These are phyloP conservation scores for Pythium dissotocum DNA, from an alignment of 352 stramenopile species.

Conservation along the genomic window DNA sequence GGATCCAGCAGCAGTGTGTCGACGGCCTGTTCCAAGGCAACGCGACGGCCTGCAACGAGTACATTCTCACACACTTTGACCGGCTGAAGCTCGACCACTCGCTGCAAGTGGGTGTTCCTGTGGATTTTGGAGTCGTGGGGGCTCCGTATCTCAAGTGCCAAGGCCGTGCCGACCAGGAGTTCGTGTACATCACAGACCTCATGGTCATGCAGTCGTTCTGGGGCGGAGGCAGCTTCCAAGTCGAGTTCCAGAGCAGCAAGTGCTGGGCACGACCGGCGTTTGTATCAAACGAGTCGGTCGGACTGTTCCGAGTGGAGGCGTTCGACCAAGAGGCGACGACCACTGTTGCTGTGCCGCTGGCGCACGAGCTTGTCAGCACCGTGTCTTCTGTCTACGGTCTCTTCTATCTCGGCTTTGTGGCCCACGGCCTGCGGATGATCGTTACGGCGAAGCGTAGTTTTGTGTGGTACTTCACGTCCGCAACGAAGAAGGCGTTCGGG, in stretches of 20 bases:
- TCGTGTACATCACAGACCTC: constrained; percentile 38
- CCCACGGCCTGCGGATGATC: constrained; percentile 11
- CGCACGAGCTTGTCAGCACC: constrained; percentile 22
- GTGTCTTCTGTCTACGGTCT: constrained; percentile 30
- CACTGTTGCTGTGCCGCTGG: constrained; percentile 14
- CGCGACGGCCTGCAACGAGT: constrained; percentile 25
- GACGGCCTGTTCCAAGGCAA: constrained; percentile 15
- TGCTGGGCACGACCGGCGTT: constrained; percentile 29
- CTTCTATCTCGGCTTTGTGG: constrained; percentile 33
- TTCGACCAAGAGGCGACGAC: constrained; percentile 20
- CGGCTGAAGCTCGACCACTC: constrained; percentile 18
- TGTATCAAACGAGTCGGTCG: constrained; percentile 10
- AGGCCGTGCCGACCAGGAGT: constrained; percentile 17
- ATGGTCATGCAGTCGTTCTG: constrained; percentile 37
- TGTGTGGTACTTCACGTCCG: constrained; percentile 24
- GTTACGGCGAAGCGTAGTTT: neutral
- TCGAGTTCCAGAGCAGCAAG: constrained; percentile 44
- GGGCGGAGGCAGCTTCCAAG: constrained; percentile 34
- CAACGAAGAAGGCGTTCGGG: neutral
- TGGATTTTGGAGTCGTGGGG: constrained; percentile 32
- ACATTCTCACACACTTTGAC: constrained; percentile 39
- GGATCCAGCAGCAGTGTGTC: constrained; percentile 23
- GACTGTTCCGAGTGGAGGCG: constrained; percentile 28
- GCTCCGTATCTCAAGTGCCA: constrained; percentile 34
- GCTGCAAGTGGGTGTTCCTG: constrained; percentile 28